A percentile compares a stretch with the other conserved stretches of the same genome.
Conservation (phyloP, 176 grass and related monocot species). For the barley (Hordeum vulgare) region DNA sequence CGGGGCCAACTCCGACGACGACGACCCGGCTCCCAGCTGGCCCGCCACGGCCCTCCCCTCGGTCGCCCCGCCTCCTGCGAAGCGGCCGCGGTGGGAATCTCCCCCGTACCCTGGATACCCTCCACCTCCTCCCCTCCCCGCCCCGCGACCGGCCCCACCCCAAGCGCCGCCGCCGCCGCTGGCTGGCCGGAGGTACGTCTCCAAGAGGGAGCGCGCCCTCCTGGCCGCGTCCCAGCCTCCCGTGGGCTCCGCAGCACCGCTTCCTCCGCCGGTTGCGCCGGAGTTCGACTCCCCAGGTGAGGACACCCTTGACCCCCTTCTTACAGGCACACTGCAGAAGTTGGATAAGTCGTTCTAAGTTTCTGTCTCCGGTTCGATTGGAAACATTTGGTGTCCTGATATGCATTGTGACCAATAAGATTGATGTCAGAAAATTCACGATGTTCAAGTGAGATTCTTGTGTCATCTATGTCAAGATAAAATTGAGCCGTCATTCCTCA, state of each 20-base stretch:
- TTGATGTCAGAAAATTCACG: no score
- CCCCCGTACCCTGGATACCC: neutral
- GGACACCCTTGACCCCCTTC: neutral
- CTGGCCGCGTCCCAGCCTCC: neutral
- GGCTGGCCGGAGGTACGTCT: slow-evolving; percentile 51
- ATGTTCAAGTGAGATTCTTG: neutral
- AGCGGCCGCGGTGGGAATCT: slow-evolving; percentile 16
- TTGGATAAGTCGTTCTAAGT: neutral
- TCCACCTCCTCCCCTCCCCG: neutral
- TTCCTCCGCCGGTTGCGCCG: neutral
- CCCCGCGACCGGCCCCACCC: neutral
- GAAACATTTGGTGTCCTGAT: neutral
- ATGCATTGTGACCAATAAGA: neutral
- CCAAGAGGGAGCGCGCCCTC: slow-evolving; percentile 67
- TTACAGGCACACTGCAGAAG: neutral
- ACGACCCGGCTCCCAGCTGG: neutral
- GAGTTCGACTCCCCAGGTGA: neutral
- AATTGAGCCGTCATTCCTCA: neutral
- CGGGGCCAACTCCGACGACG: slow-evolving; percentile 32
- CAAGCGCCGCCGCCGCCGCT: neutral
- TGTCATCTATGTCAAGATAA: neutral
- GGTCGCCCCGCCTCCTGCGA: slow-evolving; percentile 3
- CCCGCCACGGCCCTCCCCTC: neutral
- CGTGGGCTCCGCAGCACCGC: neutral
- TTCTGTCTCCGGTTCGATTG: neutral